These are phyloP conservation scores for Aciculosporium take DNA, from an alignment of 2,329 filamentous ascomycete species.

Conservation along the genomic window DNA sequence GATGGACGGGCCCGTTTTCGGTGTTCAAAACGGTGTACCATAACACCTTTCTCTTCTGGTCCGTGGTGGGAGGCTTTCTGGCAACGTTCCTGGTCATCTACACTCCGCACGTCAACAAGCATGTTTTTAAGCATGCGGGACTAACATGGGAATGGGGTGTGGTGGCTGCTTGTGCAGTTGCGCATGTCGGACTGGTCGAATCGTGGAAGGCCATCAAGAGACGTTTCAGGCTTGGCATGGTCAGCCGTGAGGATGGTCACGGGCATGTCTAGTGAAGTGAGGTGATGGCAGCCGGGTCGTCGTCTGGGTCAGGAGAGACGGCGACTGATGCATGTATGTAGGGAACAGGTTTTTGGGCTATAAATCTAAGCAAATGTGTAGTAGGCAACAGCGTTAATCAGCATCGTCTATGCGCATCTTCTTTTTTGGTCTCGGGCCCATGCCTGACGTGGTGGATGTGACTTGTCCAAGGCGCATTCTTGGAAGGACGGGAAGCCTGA, in stretches of 20 bases:
- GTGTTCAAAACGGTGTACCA: conserved; percentile 49
- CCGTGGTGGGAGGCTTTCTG: conserved; percentile 44
- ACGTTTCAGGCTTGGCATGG: conserved; percentile 22
- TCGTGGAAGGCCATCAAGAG: conserved; percentile 56
- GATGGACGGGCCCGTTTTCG: conserved; percentile 32
- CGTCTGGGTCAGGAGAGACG: no score
- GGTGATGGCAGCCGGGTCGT: background rate
- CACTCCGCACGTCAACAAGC: conserved; percentile 49
- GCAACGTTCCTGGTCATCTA: conserved; percentile 51
- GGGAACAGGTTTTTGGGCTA: conserved; percentile 19
- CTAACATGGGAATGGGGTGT: conserved; percentile 63
- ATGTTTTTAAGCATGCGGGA: conserved; percentile 54
- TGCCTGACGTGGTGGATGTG: background rate
- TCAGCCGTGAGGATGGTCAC: conserved; percentile 6
- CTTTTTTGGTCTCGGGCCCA: no score
- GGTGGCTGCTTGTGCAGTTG: conserved; percentile 41
- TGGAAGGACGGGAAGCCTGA: background rate
- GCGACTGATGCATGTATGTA: background rate
- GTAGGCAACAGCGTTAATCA: conserved; percentile 12
- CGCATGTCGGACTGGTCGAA: conserved; percentile 52
- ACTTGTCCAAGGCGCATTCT: conserved; percentile 1
- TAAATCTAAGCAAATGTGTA: conserved; percentile 13
- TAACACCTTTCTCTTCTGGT: conserved; percentile 54
- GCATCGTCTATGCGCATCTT: conserved; percentile 17
- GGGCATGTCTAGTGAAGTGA: no score